phyloP scores from a whole-genome alignment of 176 grass and related monocot genomes.

The Rhynchospora breviuscula region DNA sequence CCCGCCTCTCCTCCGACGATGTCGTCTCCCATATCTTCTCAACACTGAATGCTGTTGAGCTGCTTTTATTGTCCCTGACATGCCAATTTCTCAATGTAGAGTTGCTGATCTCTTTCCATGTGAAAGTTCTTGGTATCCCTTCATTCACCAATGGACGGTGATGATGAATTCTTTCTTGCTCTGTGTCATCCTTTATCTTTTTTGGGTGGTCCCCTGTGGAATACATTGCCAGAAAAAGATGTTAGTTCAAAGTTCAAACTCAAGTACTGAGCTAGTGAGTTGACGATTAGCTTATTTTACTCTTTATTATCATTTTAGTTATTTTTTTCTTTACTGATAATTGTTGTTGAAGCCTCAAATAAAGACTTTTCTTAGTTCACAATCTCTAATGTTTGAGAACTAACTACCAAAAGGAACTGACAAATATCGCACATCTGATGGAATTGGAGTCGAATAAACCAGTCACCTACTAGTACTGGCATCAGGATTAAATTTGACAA shows the following conservation, averaged over 20 bases:
- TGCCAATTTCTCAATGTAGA: conserved; percentile 23
- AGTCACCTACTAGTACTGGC: neutral
- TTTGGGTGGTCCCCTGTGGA: neutral
- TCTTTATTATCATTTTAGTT: neutral
- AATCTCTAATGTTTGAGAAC: too few relatives aligned
- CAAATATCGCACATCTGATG: neutral
- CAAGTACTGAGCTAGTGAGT: neutral
- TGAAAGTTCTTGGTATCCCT: conserved; percentile 10
- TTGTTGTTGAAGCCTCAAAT: neutral
- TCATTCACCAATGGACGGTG: conserved; percentile 12
- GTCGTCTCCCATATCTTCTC: conserved; percentile 45
- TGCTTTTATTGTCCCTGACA: conserved; percentile 16
- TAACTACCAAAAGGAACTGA: neutral
- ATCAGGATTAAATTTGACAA: neutral
- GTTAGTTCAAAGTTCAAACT: neutral
- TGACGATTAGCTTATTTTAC: neutral
- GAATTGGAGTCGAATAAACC: neutral
- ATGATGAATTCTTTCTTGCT: neutral
- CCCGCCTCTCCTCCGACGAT: conserved; percentile 39
- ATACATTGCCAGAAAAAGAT: neutral
- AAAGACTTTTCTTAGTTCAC: neutral
- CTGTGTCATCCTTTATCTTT: neutral
- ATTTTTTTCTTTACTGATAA: neutral
- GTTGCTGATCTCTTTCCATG: neutral
- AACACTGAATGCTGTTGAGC: conserved; percentile 43